Percentiles rank a stretch among this genome's conserved stretches.
Evolutionary conservation across 352 stramenopile genomes (phyloP).

Genomic region (Globisporangium cylindrosporum): DNA sequence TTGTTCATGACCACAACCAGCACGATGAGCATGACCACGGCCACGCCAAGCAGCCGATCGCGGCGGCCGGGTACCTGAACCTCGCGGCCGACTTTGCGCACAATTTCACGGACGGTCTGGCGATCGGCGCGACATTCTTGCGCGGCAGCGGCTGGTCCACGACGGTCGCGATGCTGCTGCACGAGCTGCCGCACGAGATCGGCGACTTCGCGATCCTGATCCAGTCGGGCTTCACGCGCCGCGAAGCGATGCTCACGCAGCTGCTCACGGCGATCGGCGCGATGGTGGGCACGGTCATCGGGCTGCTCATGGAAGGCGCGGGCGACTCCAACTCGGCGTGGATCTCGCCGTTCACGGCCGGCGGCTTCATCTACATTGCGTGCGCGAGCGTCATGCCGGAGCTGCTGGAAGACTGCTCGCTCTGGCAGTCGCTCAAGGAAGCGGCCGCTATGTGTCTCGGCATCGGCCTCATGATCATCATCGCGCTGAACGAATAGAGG

Average conservation of each 20-base stretch:
- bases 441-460: conserved; percentile 59
- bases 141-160: conserved; percentile 78
- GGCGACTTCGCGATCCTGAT: conserved; percentile 92
- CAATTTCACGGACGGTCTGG: conserved; percentile 93
- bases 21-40: conserved; percentile 16
- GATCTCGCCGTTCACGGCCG: conserved; percentile 84
- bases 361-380: conserved; percentile 93
- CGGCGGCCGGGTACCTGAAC: conserved; percentile 87
- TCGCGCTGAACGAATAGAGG: conserved; percentile 64
- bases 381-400: conserved; percentile 90
- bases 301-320: conserved; percentile 71
- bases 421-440: conserved; percentile 71
- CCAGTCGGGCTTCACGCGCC: conserved; percentile 86
- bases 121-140: conserved; percentile 90
- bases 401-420: conserved; percentile 82
- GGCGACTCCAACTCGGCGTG: conserved; percentile 68
- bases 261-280: conserved; percentile 90
- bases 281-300: conserved; percentile 87
- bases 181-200: conserved; percentile 92
- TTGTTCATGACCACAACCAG: conserved; percentile 15
- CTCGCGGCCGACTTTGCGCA: conserved; percentile 89
- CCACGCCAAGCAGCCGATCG: conserved; percentile 43
- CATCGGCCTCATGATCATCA: conserved; percentile 77
- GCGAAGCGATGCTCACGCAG: conserved; percentile 89
- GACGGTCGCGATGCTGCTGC: conserved; percentile 85